These are phyloP conservation scores for Glycine tomentella DNA, from an alignment of 306 rosid species.

Conservation along the genomic window DNA sequence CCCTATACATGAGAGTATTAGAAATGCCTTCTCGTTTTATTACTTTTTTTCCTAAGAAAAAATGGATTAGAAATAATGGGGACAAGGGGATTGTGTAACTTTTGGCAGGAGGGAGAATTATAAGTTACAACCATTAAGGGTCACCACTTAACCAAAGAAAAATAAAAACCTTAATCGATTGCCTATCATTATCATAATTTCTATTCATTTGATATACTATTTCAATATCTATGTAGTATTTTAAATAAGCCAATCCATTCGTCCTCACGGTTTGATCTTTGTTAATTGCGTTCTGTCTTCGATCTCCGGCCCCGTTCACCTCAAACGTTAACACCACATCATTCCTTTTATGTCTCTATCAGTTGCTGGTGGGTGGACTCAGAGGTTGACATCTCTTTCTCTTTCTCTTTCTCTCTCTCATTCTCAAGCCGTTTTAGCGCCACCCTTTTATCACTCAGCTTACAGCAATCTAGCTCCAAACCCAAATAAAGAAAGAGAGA, in stretches of 20 bases:
- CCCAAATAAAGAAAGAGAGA: no score
- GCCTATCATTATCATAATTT: constrained; percentile 14
- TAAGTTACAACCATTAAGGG: constrained; percentile 8
- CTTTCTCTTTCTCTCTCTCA: constrained; percentile 33
- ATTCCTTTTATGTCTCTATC: constrained; percentile 60
- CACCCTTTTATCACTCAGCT: constrained; percentile 57
- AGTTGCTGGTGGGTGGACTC: constrained; percentile 76
- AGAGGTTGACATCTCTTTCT: constrained; percentile 53
- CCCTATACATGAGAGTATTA: no score
- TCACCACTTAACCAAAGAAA: constrained; percentile 19
- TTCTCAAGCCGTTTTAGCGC: constrained; percentile 51
- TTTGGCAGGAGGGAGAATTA: constrained; percentile 5
- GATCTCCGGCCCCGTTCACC: not conserved
- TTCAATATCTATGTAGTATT: not conserved
- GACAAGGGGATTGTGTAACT: constrained; percentile 6
- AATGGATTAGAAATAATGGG: not conserved
- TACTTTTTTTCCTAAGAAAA: no score
- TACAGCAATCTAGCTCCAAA: constrained; percentile 71
- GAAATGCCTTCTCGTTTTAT: no score
- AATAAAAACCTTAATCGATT: constrained; percentile 13
- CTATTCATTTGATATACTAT: not conserved
- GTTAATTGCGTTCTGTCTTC: not conserved
- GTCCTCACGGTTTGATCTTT: constrained; percentile 10
- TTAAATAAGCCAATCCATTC: not conserved
- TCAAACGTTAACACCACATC: constrained; percentile 19